phyloP scores from a whole-genome alignment of 371 early-diverging fungal genomes.

The Dichotomocladium elegans region DNA sequence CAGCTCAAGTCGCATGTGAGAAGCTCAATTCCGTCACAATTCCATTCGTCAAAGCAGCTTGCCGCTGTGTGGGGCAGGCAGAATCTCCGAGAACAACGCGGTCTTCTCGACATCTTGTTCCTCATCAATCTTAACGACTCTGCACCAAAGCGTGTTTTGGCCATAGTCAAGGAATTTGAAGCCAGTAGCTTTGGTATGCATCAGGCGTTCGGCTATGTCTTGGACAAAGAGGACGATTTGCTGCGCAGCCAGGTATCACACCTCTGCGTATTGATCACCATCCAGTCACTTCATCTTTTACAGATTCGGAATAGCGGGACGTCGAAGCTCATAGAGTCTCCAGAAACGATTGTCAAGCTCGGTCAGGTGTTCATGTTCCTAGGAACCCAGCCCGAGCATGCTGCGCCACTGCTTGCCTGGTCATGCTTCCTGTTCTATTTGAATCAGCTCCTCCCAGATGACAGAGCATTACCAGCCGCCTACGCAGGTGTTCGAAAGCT shows the following conservation, averaged over 20 bases:
- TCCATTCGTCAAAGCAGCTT: slow-evolving; percentile 5
- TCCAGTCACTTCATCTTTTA: slow-evolving; percentile 1
- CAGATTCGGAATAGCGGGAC: neutral
- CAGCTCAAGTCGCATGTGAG: slow-evolving; percentile 26
- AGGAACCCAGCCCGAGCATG: slow-evolving; percentile 22
- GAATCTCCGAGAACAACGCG: slow-evolving; percentile 34
- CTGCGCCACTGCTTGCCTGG: slow-evolving; percentile 39
- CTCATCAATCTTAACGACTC: slow-evolving; percentile 14
- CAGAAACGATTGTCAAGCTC: slow-evolving; percentile 14
- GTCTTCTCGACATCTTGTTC: slow-evolving; percentile 34
- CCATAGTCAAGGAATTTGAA: slow-evolving; percentile 37
- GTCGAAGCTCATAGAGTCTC: neutral
- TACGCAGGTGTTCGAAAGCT: slow-evolving; percentile 13
- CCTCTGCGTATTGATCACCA: slow-evolving; percentile 19
- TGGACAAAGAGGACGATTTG: slow-evolving; percentile 25
- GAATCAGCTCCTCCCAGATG: slow-evolving; percentile 5
- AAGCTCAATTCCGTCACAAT: slow-evolving; percentile 13
- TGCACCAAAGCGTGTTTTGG: slow-evolving; percentile 14
- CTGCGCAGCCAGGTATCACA: slow-evolving; percentile 19
- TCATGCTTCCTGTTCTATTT: slow-evolving; percentile 28
- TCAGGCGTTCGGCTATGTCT: slow-evolving; percentile 25
- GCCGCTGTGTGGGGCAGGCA: slow-evolving; percentile 33
- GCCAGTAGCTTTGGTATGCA: slow-evolving; percentile 29
- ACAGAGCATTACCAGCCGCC: slow-evolving; percentile 1
- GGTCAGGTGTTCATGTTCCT: slow-evolving; percentile 24